Conservation (phyloP, 192 early-diverging fungal genomes). For the Umbelopsis isabellina region DNA sequence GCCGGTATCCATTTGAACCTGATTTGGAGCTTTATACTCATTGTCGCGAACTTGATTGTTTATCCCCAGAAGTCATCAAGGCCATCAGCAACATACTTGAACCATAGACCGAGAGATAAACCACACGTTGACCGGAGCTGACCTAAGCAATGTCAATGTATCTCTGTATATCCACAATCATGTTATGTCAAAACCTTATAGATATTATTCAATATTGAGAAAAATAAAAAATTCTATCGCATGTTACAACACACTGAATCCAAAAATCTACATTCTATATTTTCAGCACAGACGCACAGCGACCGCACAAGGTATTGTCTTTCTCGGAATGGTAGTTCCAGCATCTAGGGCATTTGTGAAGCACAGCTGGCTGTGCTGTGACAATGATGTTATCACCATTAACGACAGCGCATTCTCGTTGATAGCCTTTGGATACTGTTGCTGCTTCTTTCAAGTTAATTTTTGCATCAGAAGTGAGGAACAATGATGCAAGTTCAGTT, state of each 20-base stretch:
- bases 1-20: constrained; percentile 52
- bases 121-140: background rate
- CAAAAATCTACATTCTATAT: background rate
- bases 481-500: constrained; percentile 49
- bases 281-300: constrained; percentile 49
- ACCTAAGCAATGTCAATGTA: too few relatives aligned
- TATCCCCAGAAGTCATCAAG: constrained; percentile 33
- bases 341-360: constrained; percentile 81
- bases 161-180: too few relatives aligned
- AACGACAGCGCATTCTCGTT: background rate
- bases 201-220: too few relatives aligned
- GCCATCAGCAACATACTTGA: constrained; percentile 29
- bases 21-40: constrained; percentile 41
- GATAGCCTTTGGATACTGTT: background rate
- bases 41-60: constrained; percentile 29
- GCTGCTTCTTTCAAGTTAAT: constrained; percentile 11
- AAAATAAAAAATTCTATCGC: too few relatives aligned
- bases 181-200: too few relatives aligned
- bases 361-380: constrained; percentile 48
- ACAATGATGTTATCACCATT: constrained; percentile 28
- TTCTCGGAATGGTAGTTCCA: constrained; percentile 64
- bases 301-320: constrained; percentile 56
- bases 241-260: too few relatives aligned
- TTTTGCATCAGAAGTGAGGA: constrained; percentile 51
- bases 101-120: constrained; percentile 6